Evolutionary conservation across 805 yeast genomes (phyloP).

Genomic region (Lipomyces chichibuensis): DNA sequence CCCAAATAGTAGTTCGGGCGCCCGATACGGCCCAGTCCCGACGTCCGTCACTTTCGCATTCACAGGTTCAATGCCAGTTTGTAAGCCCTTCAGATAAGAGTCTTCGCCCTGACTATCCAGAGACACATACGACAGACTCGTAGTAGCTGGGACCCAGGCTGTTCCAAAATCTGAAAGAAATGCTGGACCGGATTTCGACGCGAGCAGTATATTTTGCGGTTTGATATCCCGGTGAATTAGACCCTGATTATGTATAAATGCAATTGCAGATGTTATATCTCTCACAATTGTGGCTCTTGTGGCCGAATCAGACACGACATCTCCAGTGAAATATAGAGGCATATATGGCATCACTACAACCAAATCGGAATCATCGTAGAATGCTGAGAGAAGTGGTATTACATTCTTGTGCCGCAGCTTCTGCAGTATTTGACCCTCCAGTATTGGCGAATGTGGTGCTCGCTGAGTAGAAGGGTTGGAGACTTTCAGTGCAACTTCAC

Average conservation of each 20-base stretch:
- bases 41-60: constrained; percentile 53
- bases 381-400: constrained; percentile 40
- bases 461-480: constrained; percentile 55
- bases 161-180: constrained; percentile 35
- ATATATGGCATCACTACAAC: constrained; percentile 52
- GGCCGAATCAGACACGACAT: constrained; percentile 43
- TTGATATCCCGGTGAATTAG: constrained; percentile 86
- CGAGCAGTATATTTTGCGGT: constrained; percentile 73
- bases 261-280: constrained; percentile 55
- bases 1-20: constrained; percentile 75
- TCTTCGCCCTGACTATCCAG: constrained; percentile 48
- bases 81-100: constrained; percentile 35
- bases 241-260: constrained; percentile 65
- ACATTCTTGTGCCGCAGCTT: constrained; percentile 33
- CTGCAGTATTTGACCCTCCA: constrained; percentile 51
- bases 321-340: constrained; percentile 45
- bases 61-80: constrained; percentile 40
- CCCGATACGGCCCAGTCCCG: constrained; percentile 66
- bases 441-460: constrained; percentile 58
- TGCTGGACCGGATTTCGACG: constrained; percentile 35
- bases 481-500: constrained; percentile 52
- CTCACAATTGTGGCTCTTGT: constrained; percentile 46
- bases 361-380: constrained; percentile 44
- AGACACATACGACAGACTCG: constrained; percentile 47
- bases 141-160: constrained; percentile 36